phyloP scores from a whole-genome alignment of 106 monocot species.

The Phalaenopsis equestris region DNA sequence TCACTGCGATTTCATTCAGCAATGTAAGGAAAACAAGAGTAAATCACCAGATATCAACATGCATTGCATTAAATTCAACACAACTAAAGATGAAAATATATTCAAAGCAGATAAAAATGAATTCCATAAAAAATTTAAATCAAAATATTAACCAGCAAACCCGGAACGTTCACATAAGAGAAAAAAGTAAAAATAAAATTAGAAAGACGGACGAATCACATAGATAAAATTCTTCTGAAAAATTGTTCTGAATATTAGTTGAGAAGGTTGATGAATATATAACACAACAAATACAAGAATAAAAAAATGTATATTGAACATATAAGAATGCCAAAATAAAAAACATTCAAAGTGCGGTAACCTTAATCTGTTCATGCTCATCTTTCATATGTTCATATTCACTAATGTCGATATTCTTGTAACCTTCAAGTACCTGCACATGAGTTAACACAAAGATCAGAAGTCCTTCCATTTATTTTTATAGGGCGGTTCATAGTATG shows the following conservation, averaged over 20 bases:
- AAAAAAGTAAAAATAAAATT: too few relatives aligned
- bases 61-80: too few relatives aligned
- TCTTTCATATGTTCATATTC: constrained; percentile 62
- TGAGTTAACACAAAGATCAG: constrained; percentile 7
- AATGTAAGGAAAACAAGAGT: too few relatives aligned
- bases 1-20: too few relatives aligned
- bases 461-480: not conserved
- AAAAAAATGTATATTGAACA: not conserved
- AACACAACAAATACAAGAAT: not conserved
- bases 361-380: constrained; percentile 59
- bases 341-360: not conserved
- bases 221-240: not conserved
- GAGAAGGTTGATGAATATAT: not conserved
- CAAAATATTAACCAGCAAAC: too few relatives aligned
- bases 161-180: too few relatives aligned
- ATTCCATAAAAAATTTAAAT: too few relatives aligned
- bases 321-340: not conserved
- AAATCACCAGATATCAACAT: too few relatives aligned
- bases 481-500: not conserved
- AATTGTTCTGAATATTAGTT: not conserved
- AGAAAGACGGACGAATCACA: too few relatives aligned
- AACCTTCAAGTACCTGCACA: constrained; percentile 66
- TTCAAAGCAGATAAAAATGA: too few relatives aligned
- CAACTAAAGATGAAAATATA: too few relatives aligned
- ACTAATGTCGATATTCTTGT: constrained; percentile 33